phyloP scores from a whole-genome alignment of 2,329 filamentous ascomycete species.

The Cladosporium sp. region DNA sequence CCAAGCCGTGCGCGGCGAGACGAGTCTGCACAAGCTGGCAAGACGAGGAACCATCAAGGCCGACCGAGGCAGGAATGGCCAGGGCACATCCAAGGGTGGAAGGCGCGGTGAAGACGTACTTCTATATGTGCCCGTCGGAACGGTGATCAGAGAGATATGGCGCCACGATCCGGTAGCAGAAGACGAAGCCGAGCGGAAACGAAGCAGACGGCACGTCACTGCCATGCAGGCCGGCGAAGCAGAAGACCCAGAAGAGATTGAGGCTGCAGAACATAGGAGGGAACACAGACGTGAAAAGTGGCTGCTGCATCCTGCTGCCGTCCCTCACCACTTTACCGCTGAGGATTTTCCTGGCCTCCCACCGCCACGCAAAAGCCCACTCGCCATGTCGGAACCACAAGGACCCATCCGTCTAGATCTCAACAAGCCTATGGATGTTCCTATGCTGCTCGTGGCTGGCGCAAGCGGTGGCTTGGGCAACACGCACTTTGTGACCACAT shows the following conservation, averaged over 20 bases:
- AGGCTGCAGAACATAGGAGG: constrained; percentile 20
- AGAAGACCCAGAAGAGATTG: constrained; percentile 28
- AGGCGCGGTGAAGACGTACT: constrained; percentile 83
- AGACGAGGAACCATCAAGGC: constrained; percentile 74
- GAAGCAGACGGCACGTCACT: constrained; percentile 23
- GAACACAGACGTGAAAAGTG: constrained; percentile 67
- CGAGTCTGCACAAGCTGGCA: constrained; percentile 87
- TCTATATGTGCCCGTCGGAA: constrained; percentile 89
- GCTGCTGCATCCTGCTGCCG: constrained; percentile 80
- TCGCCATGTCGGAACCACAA: constrained; percentile 68
- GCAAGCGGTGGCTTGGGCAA: constrained; percentile 91
- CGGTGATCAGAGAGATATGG: constrained; percentile 80
- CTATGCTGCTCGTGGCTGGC: constrained; percentile 82
- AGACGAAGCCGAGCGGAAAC: constrained; percentile 52
- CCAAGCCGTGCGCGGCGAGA: constrained; percentile 87
- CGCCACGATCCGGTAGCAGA: constrained; percentile 75
- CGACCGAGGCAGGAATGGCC: constrained; percentile 73
- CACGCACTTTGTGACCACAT: constrained; percentile 82
- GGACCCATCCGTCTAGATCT: constrained; percentile 65
- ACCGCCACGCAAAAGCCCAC: constrained; percentile 56
- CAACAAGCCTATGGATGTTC: constrained; percentile 72
- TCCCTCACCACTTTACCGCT: constrained; percentile 67
- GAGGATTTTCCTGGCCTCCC: constrained; percentile 61
- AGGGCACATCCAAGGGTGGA: constrained; percentile 72
- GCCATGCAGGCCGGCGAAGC: constrained; percentile 30